Evolutionary conservation across 2,329 filamentous ascomycete species (phyloP).

Genomic region (Cladosporium sp.): DNA sequence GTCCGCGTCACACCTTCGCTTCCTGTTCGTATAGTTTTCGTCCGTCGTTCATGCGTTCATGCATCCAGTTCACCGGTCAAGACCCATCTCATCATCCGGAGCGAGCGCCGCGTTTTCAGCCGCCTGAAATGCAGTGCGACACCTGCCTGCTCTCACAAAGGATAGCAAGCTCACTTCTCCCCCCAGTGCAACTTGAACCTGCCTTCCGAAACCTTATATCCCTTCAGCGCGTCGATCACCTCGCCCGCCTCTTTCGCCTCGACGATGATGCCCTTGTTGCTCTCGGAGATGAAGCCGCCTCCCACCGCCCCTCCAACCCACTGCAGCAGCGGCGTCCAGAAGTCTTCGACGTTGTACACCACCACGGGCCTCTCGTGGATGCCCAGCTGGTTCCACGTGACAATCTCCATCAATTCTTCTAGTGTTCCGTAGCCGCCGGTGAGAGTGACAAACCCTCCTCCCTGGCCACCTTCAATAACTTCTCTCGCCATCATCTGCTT

Average conservation of each 20-base stretch:
- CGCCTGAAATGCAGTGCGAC: not conserved
- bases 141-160: not conserved
- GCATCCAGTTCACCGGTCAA: not conserved
- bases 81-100: not conserved
- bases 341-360: conserved; percentile 81
- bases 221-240: conserved; percentile 63
- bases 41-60: conserved; percentile 9
- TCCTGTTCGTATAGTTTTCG: not conserved
- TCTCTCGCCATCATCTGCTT: conserved; percentile 91
- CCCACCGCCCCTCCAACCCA: conserved; percentile 76
- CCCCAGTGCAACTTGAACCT: conserved; percentile 81
- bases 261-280: conserved; percentile 71
- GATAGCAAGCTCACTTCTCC: conserved; percentile 44
- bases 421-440: conserved; percentile 89
- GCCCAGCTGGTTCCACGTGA: conserved; percentile 90
- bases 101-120: not conserved
- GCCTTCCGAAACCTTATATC: conserved; percentile 72
- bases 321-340: conserved; percentile 79
- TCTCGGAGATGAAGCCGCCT: conserved; percentile 69
- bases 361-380: conserved; percentile 80
- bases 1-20: conserved; percentile 1
- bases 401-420: conserved; percentile 89
- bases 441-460: conserved; percentile 84
- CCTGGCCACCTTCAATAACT: conserved; percentile 74
- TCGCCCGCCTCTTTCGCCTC: conserved; percentile 70